phyloP scores from a whole-genome alignment of 805 yeast genomes.

The Yarrowia sp. region DNA sequence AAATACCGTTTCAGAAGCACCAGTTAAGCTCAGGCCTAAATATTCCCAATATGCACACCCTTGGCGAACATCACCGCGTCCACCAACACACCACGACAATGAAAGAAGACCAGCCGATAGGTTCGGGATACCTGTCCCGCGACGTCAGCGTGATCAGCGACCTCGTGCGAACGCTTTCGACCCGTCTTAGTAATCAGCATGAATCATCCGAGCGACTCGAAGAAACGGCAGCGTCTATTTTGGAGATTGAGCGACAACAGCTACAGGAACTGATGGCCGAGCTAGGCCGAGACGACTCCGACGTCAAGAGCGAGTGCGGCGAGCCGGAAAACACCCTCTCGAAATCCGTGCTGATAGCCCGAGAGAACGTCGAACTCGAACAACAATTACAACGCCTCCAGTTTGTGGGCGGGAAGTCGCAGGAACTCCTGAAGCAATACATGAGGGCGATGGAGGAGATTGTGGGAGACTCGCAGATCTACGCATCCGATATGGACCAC shows the following conservation, averaged over 20 bases:
- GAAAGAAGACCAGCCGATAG: conserved; percentile 20
- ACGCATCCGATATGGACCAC: conserved; percentile 7
- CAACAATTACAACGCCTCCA: conserved; percentile 15
- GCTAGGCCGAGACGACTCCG: neutral
- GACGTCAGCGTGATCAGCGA: conserved; percentile 13
- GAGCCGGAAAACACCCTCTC: neutral
- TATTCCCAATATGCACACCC: neutral
- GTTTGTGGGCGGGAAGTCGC: conserved; percentile 14
- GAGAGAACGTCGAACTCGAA: conserved; percentile 1
- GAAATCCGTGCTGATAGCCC: neutral
- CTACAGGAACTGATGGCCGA: neutral
- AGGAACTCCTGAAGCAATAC: conserved; percentile 13
- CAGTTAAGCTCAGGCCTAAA: neutral
- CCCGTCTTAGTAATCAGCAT: neutral
- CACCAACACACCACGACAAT: neutral
- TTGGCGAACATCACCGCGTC: neutral
- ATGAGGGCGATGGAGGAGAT: conserved; percentile 15
- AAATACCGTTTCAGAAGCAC: too few species aligned
- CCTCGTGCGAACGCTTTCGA: neutral
- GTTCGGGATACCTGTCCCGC: conserved; percentile 18
- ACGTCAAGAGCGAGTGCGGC: neutral
- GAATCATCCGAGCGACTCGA: neutral
- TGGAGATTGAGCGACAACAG: conserved; percentile 12
- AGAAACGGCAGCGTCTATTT: neutral
- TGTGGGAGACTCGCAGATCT: conserved; percentile 5